Percentiles rank a stretch among this genome's conserved stretches.
These are phyloP conservation scores for Myxozyma sirexii DNA, from an alignment of 805 yeast genomes.

Conservation along the genomic window DNA sequence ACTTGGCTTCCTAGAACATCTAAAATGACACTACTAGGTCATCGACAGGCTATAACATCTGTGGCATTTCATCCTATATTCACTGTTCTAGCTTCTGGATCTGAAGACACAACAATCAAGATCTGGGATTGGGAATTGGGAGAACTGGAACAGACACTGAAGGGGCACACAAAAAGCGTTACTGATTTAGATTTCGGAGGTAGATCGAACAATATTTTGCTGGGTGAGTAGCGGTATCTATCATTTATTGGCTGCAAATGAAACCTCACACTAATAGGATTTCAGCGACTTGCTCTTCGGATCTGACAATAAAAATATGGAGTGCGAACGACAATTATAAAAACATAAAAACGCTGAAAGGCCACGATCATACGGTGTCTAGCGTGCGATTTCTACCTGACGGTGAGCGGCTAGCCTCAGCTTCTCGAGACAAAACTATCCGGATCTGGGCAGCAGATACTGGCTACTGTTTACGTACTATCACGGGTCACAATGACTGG, in stretches of 20 bases:
- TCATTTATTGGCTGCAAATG: too few species aligned
- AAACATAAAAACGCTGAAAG: slow-evolving; percentile 65
- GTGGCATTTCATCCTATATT: slow-evolving; percentile 74
- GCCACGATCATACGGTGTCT: slow-evolving; percentile 88
- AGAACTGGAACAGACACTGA: slow-evolving; percentile 62
- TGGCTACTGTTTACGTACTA: slow-evolving; percentile 68
- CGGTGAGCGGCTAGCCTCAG: slow-evolving; percentile 57
- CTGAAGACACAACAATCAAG: slow-evolving; percentile 70
- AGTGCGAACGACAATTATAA: slow-evolving; percentile 54
- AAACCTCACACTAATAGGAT: too few species aligned
- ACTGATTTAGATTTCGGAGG: slow-evolving; percentile 63
- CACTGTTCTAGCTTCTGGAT: slow-evolving; percentile 65
- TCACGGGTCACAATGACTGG: slow-evolving; percentile 88
- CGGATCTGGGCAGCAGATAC: slow-evolving; percentile 71
- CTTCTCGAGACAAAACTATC: slow-evolving; percentile 90
- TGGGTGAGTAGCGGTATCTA: slow-evolving; percentile 11
- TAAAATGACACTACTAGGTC: slow-evolving; percentile 52
- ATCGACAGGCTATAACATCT: slow-evolving; percentile 61
- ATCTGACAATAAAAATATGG: slow-evolving; percentile 69
- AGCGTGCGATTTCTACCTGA: slow-evolving; percentile 56
- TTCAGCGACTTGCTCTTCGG: slow-evolving; percentile 57
- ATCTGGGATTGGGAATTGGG: slow-evolving; percentile 72
- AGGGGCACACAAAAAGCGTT: slow-evolving; percentile 76
- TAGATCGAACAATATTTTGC: slow-evolving; percentile 1
- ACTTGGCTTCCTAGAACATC: slow-evolving; percentile 67